Evolutionary conservation across 2,329 filamentous ascomycete species (phyloP).

Genomic region (Scolecobasidium constrictum): DNA sequence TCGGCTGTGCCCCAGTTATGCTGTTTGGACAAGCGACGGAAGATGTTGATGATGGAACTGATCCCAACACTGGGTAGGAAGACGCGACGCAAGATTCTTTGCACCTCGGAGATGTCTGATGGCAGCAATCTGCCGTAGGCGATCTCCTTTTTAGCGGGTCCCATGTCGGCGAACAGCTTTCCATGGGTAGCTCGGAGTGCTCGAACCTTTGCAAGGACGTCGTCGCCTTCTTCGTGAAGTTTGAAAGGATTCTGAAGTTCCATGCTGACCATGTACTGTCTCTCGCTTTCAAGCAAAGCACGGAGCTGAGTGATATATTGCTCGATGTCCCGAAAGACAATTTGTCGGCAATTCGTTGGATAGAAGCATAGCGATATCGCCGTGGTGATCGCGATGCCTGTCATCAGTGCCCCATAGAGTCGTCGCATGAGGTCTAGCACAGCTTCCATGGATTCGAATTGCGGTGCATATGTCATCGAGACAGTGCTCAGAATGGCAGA

Average conservation of each 20-base stretch:
- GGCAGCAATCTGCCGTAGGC: slow-evolving; percentile 57
- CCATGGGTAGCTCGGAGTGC: slow-evolving; percentile 48
- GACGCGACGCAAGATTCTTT: slow-evolving; percentile 47
- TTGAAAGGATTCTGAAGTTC: slow-evolving; percentile 54
- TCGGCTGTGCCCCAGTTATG: slow-evolving; percentile 40
- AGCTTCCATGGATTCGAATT: slow-evolving; percentile 43
- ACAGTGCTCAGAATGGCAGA: slow-evolving; percentile 60
- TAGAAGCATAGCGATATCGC: slow-evolving; percentile 54
- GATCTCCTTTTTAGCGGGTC: slow-evolving; percentile 62
- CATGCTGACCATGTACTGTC: slow-evolving; percentile 52
- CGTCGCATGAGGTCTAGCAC: slow-evolving; percentile 42
- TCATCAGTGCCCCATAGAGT: slow-evolving; percentile 51
- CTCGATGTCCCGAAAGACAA: slow-evolving; percentile 51
- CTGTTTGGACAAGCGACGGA: slow-evolving; percentile 54
- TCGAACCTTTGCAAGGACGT: slow-evolving; percentile 30
- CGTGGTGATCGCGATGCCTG: slow-evolving; percentile 52
- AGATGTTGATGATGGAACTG: slow-evolving; percentile 60
- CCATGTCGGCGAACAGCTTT: slow-evolving; percentile 55
- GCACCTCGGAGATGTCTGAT: slow-evolving; percentile 52
- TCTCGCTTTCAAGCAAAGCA: slow-evolving; percentile 48
- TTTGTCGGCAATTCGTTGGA: slow-evolving; percentile 52
- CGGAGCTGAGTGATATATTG: slow-evolving; percentile 47
- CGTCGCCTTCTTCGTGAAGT: slow-evolving; percentile 15
- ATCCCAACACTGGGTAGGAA: slow-evolving; percentile 59
- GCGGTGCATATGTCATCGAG: slow-evolving; percentile 49